Base-by-base conservation (phyloP, 1,139 yeast species). In the Meyerozyma athensensis region DNA sequence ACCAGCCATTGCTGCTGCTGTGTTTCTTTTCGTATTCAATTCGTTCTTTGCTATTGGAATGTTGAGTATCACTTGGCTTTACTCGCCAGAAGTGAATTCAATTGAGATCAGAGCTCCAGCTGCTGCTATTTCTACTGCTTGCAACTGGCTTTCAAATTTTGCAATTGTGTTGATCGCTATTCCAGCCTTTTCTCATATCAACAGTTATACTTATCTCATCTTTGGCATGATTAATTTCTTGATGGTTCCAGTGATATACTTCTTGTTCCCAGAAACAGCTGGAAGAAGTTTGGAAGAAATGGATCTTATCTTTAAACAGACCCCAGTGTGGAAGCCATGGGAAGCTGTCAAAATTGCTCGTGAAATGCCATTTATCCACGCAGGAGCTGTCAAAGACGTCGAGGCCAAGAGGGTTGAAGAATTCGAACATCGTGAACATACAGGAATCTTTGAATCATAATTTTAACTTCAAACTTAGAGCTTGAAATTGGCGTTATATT, bases 261-360 rank as follows among this genome's bases (percentile, higher is more conserved):
- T 74, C 43, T 68, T 76, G 43, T 71, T 76, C 36, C 85, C 85
- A 2, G 85, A 79, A 53, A 79, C 85, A 2, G 74, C 76, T 49
- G 78, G 74, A 19, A 63, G 74, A 39, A 70, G 80, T 3, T 65
- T 79, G 49, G 84, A 79, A 53, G 82, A 79, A 52, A 62, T 79
- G 57, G 84, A 79, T 52, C 65, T 74, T 45, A 79, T 82, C 45
- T 79, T 77, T 50, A 67, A 55, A 34, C 61, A 56, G 35, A 63
- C 68, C 7, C 69, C 69, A 3, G 53, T 55, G 10, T 45, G 43
- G 41, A 48, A 57, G 39, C 71, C 71, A 3, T 65, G 71, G 72
- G 50, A 61, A 44, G 63, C 57, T 13, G 72, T 65, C 19, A 39
- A 52, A 17, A 65, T 69, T 40, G 74, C 70, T 1, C 50, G 47